Conservation (phyloP, 176 grass and related monocot species). For the Dendrocalamus sinicus region DNA sequence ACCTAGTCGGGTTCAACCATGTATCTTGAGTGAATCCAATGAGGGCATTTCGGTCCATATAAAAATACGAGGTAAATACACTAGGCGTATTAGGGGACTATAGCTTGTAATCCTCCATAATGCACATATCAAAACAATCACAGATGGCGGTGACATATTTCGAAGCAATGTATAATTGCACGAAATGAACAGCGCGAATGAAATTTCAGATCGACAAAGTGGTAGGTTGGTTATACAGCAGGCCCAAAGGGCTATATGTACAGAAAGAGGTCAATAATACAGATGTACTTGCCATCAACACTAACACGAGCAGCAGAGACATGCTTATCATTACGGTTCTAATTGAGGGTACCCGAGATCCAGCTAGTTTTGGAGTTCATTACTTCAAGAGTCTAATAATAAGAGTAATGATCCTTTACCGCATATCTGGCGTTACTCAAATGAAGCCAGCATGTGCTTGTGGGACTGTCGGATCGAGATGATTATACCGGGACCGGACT, state of each 20-base stretch:
- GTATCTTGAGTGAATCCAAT: no score
- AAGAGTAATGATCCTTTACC: slow-evolving; percentile 35
- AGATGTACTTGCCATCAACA: slow-evolving; percentile 39
- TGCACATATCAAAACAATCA: no score
- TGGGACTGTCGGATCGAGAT: slow-evolving; percentile 30
- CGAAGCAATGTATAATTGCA: no score
- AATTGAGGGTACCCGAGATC: slow-evolving; percentile 31
- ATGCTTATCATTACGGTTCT: slow-evolving; percentile 36
- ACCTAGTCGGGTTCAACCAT: no score
- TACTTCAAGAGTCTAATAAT: slow-evolving; percentile 33
- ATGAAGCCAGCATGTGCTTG: slow-evolving; percentile 49
- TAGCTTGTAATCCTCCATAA: no score
- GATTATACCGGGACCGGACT: slow-evolving; percentile 10
- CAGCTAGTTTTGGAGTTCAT: slow-evolving; percentile 45
- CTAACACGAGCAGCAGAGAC: slow-evolving; percentile 18
- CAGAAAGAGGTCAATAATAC: slow-evolving; percentile 45
- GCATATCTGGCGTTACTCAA: slow-evolving; percentile 38
- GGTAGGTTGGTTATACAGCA: slow-evolving; percentile 35
- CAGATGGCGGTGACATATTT: no score
- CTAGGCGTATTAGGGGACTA: no score
- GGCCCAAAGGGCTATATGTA: slow-evolving; percentile 41
- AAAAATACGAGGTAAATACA: no score
- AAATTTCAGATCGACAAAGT: background rate
- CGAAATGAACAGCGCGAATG: background rate
- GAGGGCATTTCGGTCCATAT: no score